Evolutionary conservation across 768 basidiomycete species (phyloP).

Genomic region (Suillus subluteus): DNA sequence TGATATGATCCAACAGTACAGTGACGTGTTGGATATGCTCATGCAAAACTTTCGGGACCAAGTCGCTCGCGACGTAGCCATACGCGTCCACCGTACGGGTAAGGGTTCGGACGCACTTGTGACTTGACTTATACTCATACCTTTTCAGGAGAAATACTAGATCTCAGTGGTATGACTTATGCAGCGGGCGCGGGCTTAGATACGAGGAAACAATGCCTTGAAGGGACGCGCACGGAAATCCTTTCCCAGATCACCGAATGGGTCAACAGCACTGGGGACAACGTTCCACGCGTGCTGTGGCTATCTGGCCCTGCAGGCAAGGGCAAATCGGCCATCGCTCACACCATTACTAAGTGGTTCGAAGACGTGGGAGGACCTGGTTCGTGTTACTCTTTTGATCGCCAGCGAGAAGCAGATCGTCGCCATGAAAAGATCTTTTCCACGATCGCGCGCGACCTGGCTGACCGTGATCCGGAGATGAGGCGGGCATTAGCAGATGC

Average conservation of each 20-base stretch:
- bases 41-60: slow-evolving; percentile 10
- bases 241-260: slow-evolving; percentile 24
- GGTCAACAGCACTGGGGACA: slow-evolving; percentile 18
- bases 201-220: too few species aligned
- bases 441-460: slow-evolving; percentile 26
- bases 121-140: background rate
- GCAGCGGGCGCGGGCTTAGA: too few species aligned
- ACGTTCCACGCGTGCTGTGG: slow-evolving; percentile 23
- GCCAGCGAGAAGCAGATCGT: slow-evolving; percentile 10
- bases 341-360: slow-evolving; percentile 14
- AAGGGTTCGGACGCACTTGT: background rate
- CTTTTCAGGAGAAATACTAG: background rate
- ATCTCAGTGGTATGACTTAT: background rate
- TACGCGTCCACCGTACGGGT: background rate
- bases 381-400: slow-evolving; percentile 16
- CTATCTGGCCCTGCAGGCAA: slow-evolving; percentile 28
- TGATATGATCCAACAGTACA: background rate
- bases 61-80: background rate
- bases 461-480: slow-evolving; percentile 2
- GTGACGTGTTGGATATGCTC: background rate
- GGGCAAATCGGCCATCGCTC: slow-evolving; percentile 26
- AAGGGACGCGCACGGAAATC: too few species aligned
- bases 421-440: slow-evolving; percentile 17
- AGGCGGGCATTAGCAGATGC: background rate
- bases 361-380: slow-evolving; percentile 17